phyloP scores from a whole-genome alignment of 768 basidiomycete genomes.

The Tylopilus rubrobrunneus region DNA sequence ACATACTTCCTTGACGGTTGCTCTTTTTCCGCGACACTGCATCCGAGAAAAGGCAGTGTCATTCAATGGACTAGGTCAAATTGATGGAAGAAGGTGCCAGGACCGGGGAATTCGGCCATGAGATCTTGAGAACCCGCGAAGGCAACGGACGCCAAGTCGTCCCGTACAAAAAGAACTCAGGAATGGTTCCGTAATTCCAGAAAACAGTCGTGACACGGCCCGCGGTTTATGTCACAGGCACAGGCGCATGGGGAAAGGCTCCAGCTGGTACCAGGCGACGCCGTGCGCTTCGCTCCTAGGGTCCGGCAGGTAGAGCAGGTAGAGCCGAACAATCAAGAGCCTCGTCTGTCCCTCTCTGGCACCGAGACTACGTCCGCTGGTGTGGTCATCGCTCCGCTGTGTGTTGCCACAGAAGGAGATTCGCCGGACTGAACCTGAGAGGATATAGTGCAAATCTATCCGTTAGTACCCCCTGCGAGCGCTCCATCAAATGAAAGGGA shows the following conservation, averaged over 20 bases:
- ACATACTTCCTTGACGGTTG: neutral
- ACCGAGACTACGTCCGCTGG: neutral
- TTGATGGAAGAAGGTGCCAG: neutral
- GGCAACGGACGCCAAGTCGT: slow-evolving; percentile 8
- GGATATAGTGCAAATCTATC: no score
- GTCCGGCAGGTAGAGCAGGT: slow-evolving; percentile 5
- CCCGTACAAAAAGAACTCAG: slow-evolving; percentile 10
- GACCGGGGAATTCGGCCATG: slow-evolving; percentile 11
- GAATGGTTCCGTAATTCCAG: slow-evolving; percentile 6
- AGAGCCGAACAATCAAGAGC: slow-evolving; percentile 1
- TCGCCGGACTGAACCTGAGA: neutral
- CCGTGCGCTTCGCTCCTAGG: slow-evolving; percentile 2
- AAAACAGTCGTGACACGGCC: slow-evolving; percentile 6
- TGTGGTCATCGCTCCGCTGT: neutral
- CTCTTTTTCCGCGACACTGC: neutral
- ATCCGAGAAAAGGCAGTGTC: neutral
- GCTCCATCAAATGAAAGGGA: neutral
- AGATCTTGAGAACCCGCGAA: slow-evolving; percentile 13
- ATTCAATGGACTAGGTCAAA: neutral
- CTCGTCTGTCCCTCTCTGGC: slow-evolving; percentile 1
- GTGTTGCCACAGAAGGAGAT: slow-evolving; percentile 5
- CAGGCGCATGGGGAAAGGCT: slow-evolving; percentile 1
- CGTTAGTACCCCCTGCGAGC: neutral
- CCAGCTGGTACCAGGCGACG: slow-evolving; percentile 3
- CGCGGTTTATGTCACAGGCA: slow-evolving; percentile 10